phyloP scores from a whole-genome alignment of 1,284 basidiomycete genomes.

The Tremellales sp. region DNA sequence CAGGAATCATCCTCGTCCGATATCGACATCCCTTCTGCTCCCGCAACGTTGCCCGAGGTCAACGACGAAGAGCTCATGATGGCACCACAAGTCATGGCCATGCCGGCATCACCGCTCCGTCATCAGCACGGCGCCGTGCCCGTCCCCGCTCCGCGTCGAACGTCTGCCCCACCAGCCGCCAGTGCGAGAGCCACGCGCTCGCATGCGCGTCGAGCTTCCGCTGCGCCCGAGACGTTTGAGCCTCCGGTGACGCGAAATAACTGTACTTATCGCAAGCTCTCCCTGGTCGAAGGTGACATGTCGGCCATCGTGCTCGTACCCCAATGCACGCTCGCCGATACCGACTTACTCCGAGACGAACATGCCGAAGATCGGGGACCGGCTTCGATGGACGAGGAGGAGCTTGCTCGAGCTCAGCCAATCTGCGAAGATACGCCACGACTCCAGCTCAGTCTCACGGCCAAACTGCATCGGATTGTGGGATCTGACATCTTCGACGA shows the following conservation, averaged over 20 bases:
- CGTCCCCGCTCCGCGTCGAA: not conserved
- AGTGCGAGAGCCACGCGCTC: slow-evolving; percentile 6
- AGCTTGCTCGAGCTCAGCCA: slow-evolving; percentile 9
- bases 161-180: slow-evolving; percentile 4
- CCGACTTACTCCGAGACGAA: slow-evolving; percentile 20
- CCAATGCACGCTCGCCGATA: slow-evolving; percentile 26
- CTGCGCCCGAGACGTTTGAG: not conserved
- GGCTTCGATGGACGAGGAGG: slow-evolving; percentile 17
- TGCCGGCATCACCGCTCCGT: slow-evolving; percentile 2
- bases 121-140: slow-evolving; percentile 18
- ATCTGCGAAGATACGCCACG: slow-evolving; percentile 14
- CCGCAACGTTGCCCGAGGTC: not conserved
- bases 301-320: slow-evolving; percentile 31
- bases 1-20: not conserved
- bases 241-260: slow-evolving; percentile 32
- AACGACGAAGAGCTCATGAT: not conserved
- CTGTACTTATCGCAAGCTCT: slow-evolving; percentile 34
- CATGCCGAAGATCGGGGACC: slow-evolving; percentile 17
- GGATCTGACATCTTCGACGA: slow-evolving; percentile 31
- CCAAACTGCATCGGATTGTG: slow-evolving; percentile 31
- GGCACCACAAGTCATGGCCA: not conserved
- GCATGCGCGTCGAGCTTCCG: slow-evolving; percentile 4
- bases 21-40: slow-evolving; percentile 1
- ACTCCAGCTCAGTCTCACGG: slow-evolving; percentile 21
- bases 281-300: slow-evolving; percentile 18